These are phyloP conservation scores for Sanghuangporus weigelae DNA, from an alignment of 1,284 basidiomycete genomes.

Conservation along the genomic window DNA sequence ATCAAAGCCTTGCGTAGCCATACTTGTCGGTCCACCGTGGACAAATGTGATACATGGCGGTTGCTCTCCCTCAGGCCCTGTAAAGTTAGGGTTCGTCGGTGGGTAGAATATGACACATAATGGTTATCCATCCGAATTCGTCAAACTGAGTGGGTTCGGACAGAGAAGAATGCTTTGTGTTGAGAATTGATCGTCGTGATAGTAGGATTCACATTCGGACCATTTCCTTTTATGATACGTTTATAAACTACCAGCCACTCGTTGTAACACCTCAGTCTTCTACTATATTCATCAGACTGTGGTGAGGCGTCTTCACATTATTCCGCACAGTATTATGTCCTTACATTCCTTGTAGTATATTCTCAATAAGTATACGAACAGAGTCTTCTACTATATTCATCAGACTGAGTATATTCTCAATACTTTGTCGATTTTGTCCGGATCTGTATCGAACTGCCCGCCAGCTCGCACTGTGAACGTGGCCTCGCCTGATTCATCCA, in stretches of 20 bases:
- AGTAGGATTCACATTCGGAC: too few relatives aligned
- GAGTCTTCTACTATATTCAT: too few relatives aligned
- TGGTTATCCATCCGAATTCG: conserved; percentile 33
- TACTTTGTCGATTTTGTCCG: conserved; percentile 4
- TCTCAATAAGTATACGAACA: too few relatives aligned
- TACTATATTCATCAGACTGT: too few relatives aligned
- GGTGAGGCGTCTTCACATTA: too few relatives aligned
- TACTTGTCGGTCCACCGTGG: conserved; percentile 64
- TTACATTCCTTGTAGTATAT: too few relatives aligned
- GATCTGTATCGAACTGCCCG: neutral
- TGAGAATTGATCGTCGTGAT: too few relatives aligned
- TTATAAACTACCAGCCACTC: too few relatives aligned
- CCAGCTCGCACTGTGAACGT: conserved; percentile 26
- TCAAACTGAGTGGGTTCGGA: conserved; percentile 40
- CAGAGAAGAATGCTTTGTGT: conserved; percentile 35
- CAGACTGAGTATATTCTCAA: too few relatives aligned
- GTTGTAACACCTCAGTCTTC: too few relatives aligned
- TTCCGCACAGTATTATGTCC: too few relatives aligned
- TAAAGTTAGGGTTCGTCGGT: conserved; percentile 55
- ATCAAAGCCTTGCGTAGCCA: conserved; percentile 39
- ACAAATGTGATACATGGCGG: conserved; percentile 60
- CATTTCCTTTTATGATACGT: too few relatives aligned
- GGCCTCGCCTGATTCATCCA: conserved; percentile 24
- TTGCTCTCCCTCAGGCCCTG: conserved; percentile 41
- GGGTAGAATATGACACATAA: conserved; percentile 57